Evolutionary conservation across 805 yeast genomes (phyloP).

Genomic region (Debaryomyces maramus): DNA sequence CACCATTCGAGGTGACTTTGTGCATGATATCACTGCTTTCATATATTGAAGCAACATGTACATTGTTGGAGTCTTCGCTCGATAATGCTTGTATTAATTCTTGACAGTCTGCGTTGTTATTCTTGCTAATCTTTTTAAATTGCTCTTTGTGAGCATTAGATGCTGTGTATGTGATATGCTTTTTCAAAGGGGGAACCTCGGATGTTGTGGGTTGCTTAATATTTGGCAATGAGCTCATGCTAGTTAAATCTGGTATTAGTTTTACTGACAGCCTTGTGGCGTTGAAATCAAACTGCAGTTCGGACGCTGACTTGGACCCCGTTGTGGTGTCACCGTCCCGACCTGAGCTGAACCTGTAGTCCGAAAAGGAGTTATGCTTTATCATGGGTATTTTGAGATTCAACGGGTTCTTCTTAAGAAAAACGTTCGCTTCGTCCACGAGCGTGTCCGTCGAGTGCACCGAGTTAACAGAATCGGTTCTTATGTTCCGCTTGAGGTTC

Average conservation of each 20-base stretch:
- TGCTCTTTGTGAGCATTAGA: slow-evolving; percentile 15
- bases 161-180: neutral
- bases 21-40: slow-evolving; percentile 17
- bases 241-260: neutral
- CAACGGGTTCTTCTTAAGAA: slow-evolving; percentile 8
- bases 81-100: slow-evolving; percentile 22
- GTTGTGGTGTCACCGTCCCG: slow-evolving; percentile 7
- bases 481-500: slow-evolving; percentile 2
- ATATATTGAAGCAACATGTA: slow-evolving; percentile 15
- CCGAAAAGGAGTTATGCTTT: slow-evolving; percentile 7
- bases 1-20: slow-evolving; percentile 2
- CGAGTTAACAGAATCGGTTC: slow-evolving; percentile 22
- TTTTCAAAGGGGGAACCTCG: neutral
- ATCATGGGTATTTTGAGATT: slow-evolving; percentile 14
- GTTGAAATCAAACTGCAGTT: slow-evolving; percentile 17
- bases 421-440: slow-evolving; percentile 21
- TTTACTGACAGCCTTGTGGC: neutral
- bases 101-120: slow-evolving; percentile 14
- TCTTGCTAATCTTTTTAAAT: slow-evolving; percentile 21
- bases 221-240: neutral
- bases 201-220: neutral
- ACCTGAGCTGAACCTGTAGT: neutral
- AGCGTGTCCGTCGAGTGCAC: slow-evolving; percentile 32
- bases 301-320: slow-evolving; percentile 23
- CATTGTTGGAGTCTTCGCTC: slow-evolving; percentile 6